Evolutionary conservation across 148 eudicot species (phyloP).

Genomic region (Fagopyrum homotropicum): DNA sequence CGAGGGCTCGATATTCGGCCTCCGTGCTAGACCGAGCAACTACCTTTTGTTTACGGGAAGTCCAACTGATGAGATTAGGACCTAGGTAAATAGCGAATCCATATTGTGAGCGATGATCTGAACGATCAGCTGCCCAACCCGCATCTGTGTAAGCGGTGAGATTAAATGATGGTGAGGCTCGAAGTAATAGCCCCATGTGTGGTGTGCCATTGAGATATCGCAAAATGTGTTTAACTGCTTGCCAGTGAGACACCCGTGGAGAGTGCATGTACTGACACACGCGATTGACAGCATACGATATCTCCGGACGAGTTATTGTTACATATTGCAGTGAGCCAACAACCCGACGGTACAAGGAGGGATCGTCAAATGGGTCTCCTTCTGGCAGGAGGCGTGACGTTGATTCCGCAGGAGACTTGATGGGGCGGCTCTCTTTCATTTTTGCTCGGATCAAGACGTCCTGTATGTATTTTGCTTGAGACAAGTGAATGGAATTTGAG

Average conservation of each 20-base stretch:
- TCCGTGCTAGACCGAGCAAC: background rate
- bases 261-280: background rate
- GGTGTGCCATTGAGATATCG: background rate
- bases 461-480: background rate
- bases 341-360: background rate
- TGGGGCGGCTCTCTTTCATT: background rate
- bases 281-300: background rate
- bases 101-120: background rate
- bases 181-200: background rate
- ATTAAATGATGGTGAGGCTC: background rate
- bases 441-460: background rate
- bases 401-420: background rate
- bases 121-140: background rate
- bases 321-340: background rate
- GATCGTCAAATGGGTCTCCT: background rate
- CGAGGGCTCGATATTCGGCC: background rate
- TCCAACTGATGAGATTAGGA: background rate
- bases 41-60: background rate
- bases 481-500: background rate
- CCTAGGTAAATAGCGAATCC: background rate
- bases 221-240: background rate
- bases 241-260: background rate
- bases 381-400: background rate
- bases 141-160: background rate
- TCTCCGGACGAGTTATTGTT: background rate